These are phyloP conservation scores for Suillus alpinus DNA, from an alignment of 768 basidiomycete genomes.

Conservation along the genomic window DNA sequence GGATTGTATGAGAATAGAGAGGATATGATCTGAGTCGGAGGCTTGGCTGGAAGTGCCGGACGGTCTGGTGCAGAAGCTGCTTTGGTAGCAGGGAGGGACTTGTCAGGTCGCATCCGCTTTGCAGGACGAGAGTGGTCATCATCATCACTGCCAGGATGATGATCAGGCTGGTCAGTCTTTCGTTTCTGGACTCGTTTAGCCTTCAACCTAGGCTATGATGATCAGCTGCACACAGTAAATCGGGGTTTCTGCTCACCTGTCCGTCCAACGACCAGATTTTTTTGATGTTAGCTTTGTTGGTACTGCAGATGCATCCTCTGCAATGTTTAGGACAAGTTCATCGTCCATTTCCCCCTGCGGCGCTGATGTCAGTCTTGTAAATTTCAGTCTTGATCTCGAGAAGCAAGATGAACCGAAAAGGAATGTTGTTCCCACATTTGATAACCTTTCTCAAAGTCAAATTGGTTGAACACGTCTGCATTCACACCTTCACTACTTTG, in stretches of 20 bases:
- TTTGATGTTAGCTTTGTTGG: slow-evolving; percentile 32
- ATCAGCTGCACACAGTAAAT: slow-evolving; percentile 2
- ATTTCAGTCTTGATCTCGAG: background rate
- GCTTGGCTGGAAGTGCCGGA: slow-evolving; percentile 26
- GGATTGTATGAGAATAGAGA: slow-evolving; percentile 88
- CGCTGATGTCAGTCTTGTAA: background rate
- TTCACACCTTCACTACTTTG: slow-evolving; percentile 15
- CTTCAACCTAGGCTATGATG: slow-evolving; percentile 52
- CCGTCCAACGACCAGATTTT: slow-evolving; percentile 75
- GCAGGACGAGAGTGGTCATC: slow-evolving; percentile 34
- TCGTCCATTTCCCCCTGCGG: slow-evolving; percentile 54
- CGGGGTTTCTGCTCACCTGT: slow-evolving; percentile 52
- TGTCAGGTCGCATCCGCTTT: slow-evolving; percentile 45
- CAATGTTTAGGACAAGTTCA: slow-evolving; percentile 73
- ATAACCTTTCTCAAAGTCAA: slow-evolving; percentile 4
- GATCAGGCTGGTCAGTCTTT: slow-evolving; percentile 27
- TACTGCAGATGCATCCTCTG: slow-evolving; percentile 32
- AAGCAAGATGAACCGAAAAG: slow-evolving; percentile 10
- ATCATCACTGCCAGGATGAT: slow-evolving; percentile 14
- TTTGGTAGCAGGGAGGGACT: slow-evolving; percentile 13
- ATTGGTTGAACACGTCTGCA: slow-evolving; percentile 20
- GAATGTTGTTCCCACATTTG: slow-evolving; percentile 22
- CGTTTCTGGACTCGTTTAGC: slow-evolving; percentile 69
- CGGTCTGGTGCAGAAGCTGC: slow-evolving; percentile 12
- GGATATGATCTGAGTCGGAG: slow-evolving; percentile 68